A percentile compares a stretch with the other conserved stretches of the same genome.
phyloP scores from a whole-genome alignment of 1,284 basidiomycete genomes.

The Apiotrichum gamsii region DNA sequence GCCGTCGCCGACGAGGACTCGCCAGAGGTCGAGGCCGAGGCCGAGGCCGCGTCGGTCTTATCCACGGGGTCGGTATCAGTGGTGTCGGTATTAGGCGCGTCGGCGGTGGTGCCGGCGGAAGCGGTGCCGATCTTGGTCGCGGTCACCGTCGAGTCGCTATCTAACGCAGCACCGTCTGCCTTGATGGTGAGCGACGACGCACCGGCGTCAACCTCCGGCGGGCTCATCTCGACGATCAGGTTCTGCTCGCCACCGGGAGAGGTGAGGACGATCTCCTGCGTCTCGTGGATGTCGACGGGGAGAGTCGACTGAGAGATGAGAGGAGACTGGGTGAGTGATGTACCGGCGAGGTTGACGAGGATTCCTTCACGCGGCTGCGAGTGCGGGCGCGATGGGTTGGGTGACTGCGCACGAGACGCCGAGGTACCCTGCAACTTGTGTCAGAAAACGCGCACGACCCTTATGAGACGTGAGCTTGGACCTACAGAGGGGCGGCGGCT shows the following conservation, averaged over 20 bases:
- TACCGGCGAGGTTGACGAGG: conserved; percentile 3
- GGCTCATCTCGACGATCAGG: background rate
- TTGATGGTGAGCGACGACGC: too few relatives aligned
- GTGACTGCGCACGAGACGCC: background rate
- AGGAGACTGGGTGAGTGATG: too few relatives aligned
- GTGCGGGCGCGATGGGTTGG: background rate
- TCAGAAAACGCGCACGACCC: background rate
- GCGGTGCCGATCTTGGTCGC: background rate
- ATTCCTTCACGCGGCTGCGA: conserved; percentile 9
- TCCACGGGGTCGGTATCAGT: background rate
- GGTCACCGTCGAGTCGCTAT: too few relatives aligned
- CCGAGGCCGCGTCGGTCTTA: background rate
- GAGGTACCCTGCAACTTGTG: background rate
- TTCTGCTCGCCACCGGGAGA: background rate
- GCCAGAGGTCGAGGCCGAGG: background rate
- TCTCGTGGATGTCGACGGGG: too few relatives aligned
- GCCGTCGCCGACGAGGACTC: background rate
- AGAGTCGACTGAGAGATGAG: too few relatives aligned
- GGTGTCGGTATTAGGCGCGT: background rate
- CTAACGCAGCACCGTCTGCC: too few relatives aligned
- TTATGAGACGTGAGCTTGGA: background rate
- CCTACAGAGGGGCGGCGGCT: conserved; percentile 37
- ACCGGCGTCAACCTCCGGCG: too few relatives aligned
- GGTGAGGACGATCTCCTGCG: background rate
- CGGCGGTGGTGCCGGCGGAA: conserved; percentile 1